Conservation (phyloP, 2,329 filamentous ascomycete species). For the Sporothrix variecibatus region DNA sequence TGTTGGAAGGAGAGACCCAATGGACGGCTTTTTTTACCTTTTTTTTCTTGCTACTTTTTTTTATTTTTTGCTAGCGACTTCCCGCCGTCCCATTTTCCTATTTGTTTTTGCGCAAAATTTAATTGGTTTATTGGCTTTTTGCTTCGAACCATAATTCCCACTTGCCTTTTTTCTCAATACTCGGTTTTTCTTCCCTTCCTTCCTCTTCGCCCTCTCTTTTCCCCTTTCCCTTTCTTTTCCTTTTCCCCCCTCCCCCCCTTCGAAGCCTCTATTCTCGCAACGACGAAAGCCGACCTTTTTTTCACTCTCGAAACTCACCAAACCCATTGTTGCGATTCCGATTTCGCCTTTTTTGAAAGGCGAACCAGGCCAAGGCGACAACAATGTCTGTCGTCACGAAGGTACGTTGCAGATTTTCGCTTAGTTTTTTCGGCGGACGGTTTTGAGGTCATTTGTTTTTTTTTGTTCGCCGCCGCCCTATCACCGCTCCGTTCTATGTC, state of each 20-base stretch:
- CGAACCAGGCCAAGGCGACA: conserved; percentile 55
- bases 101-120: conserved; percentile 7
- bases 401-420: conserved; percentile 47
- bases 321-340: conserved; percentile 33
- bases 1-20: background rate
- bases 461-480: background rate
- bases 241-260: conserved; percentile 5
- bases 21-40: background rate
- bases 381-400: conserved; percentile 65
- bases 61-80: conserved; percentile 15
- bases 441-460: background rate
- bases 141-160: conserved; percentile 17
- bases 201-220: conserved; percentile 26
- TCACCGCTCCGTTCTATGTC: background rate
- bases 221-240: conserved; percentile 30
- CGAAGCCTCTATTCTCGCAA: conserved; percentile 6
- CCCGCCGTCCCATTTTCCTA: background rate
- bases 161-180: conserved; percentile 26
- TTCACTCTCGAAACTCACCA: conserved; percentile 10
- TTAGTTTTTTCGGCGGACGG: background rate
- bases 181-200: conserved; percentile 27
- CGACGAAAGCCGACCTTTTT: background rate
- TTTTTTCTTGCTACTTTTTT: conserved; percentile 28
- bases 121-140: conserved; percentile 20
- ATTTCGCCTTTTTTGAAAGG: conserved; percentile 53